These are phyloP conservation scores for Macrophomina pseudophaseolina DNA, from an alignment of 2,329 filamentous ascomycete species.

Conservation along the genomic window DNA sequence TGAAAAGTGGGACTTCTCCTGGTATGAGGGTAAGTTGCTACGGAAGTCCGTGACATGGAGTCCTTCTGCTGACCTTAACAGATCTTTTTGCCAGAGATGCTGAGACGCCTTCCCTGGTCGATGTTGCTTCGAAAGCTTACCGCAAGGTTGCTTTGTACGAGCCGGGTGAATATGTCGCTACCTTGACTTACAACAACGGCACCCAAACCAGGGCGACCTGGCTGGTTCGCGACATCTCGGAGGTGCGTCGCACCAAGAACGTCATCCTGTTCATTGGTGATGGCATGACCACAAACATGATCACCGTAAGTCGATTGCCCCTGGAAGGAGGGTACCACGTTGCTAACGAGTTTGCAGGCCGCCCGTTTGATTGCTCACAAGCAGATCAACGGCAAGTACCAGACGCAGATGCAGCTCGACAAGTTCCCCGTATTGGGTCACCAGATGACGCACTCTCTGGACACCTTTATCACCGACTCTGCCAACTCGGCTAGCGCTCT, in stretches of 20 bases:
- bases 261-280: constrained; percentile 83
- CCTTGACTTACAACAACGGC: constrained; percentile 74
- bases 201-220: constrained; percentile 75
- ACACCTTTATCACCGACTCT: constrained; percentile 84
- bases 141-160: constrained; percentile 76
- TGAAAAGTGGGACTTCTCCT: constrained; percentile 83
- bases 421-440: constrained; percentile 85
- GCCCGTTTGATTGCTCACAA: constrained; percentile 82
- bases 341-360: constrained; percentile 47
- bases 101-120: constrained; percentile 72
- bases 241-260: constrained; percentile 79
- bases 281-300: constrained; percentile 74
- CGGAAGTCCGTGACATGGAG: neutral
- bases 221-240: constrained; percentile 73
- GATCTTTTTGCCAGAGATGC: constrained; percentile 79
- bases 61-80: constrained; percentile 30
- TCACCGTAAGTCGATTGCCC: constrained; percentile 51
- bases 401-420: constrained; percentile 76
- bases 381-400: constrained; percentile 83
- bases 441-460: constrained; percentile 86
- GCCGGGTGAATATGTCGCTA: constrained; percentile 79
- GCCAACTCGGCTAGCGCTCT: constrained; percentile 84
- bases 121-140: constrained; percentile 80
- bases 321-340: neutral
- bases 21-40: constrained; percentile 68